Evolutionary conservation across 805 yeast species (phyloP).

Genomic region (Wickerhamomyces bovis): DNA sequence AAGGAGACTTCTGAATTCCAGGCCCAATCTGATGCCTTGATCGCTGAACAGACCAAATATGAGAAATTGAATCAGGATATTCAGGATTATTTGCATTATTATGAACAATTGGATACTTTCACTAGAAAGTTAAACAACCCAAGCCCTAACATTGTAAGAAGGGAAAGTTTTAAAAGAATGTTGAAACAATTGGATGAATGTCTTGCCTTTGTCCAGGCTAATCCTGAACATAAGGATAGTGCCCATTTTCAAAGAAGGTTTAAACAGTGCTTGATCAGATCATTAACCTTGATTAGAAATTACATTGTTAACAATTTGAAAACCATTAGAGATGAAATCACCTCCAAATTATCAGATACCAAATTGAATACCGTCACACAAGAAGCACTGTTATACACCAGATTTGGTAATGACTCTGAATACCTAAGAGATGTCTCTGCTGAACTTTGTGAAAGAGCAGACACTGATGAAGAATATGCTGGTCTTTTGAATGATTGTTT

Average conservation of each 20-base stretch:
- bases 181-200: conserved; percentile 61
- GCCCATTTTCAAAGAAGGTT: conserved; percentile 66
- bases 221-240: conserved; percentile 60
- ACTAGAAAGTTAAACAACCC: conserved; percentile 64
- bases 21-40: conserved; percentile 43
- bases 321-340: conserved; percentile 26
- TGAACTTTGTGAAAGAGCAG: conserved; percentile 34
- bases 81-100: conserved; percentile 45
- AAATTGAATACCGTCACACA: conserved; percentile 36
- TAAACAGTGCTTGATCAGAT: conserved; percentile 77
- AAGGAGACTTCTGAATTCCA: conserved; percentile 62
- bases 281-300: conserved; percentile 67
- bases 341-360: conserved; percentile 18
- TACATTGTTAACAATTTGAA: conserved; percentile 44
- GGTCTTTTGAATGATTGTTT: conserved; percentile 67
- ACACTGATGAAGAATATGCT: conserved; percentile 44
- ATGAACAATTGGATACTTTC: conserved; percentile 66
- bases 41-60: conserved; percentile 40
- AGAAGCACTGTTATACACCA: conserved; percentile 61
- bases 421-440: conserved; percentile 30
- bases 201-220: conserved; percentile 48
- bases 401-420: conserved; percentile 45
- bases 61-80: conserved; percentile 39
- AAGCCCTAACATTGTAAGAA: conserved; percentile 60
- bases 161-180: conserved; percentile 47